Percentiles rank a stretch among this genome's conserved stretches.
Conservation (phyloP, 345 rosid genomes). For the Gossypium arboreum region DNA sequence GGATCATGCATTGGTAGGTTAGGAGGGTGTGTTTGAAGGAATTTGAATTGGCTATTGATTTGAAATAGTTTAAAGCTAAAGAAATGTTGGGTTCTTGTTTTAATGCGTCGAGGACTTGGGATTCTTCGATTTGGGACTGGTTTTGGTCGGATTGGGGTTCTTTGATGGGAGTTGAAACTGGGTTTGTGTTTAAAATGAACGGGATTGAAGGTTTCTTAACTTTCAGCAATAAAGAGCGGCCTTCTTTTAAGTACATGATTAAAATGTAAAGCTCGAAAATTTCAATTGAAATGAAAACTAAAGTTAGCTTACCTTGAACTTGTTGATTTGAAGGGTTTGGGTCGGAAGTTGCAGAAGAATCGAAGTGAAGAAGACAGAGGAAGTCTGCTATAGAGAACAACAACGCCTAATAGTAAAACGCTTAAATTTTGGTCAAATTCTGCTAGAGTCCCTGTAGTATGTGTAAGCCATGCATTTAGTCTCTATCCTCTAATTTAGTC, state of each 20-base stretch:
- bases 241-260: conserved; percentile 47
- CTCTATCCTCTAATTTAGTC: too few relatives aligned
- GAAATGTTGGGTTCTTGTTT: conserved; percentile 41
- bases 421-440: too few relatives aligned
- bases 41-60: conserved; percentile 54
- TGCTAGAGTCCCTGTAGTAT: too few relatives aligned
- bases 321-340: too few relatives aligned
- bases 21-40: conserved; percentile 62
- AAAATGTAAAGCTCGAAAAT: background rate
- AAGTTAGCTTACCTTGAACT: too few relatives aligned
- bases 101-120: conserved; percentile 45
- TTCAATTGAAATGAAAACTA: background rate
- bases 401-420: too few relatives aligned
- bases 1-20: conserved; percentile 63
- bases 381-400: too few relatives aligned
- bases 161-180: conserved; percentile 18
- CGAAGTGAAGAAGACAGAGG: too few relatives aligned
- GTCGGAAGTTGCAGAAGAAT: too few relatives aligned
- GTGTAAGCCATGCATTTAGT: too few relatives aligned
- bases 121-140: conserved; percentile 34
- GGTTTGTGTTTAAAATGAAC: conserved; percentile 42
- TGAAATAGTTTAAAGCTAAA: conserved; percentile 57
- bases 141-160: conserved; percentile 24
- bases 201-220: conserved; percentile 42
- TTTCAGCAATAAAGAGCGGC: conserved; percentile 48